Evolutionary conservation across 2,329 filamentous ascomycete genomes (phyloP).

Genomic region (Cadophora luteo-olivacea): DNA sequence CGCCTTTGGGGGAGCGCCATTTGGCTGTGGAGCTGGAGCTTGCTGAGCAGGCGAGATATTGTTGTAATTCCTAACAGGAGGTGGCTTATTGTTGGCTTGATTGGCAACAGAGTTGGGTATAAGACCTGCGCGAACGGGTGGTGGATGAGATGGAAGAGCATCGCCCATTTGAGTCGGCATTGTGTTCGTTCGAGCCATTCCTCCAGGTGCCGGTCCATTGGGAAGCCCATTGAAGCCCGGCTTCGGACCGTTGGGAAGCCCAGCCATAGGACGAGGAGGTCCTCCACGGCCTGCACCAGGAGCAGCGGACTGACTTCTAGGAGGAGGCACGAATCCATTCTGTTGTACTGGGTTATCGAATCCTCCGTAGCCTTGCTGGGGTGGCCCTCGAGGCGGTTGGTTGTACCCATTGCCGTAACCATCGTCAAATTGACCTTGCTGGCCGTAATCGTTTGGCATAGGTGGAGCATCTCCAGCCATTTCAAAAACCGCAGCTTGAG

Average conservation of each 20-base stretch:
- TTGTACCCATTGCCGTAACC: constrained; percentile 39
- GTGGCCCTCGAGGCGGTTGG: constrained; percentile 23
- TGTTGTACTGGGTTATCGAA: constrained; percentile 32
- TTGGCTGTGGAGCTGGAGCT: constrained; percentile 14
- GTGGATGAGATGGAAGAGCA: constrained; percentile 63
- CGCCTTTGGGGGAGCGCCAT: constrained; percentile 18
- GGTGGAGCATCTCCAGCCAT: constrained; percentile 69
- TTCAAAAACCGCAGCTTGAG: constrained; percentile 74
- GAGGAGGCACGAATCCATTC: constrained; percentile 38
- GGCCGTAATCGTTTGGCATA: constrained; percentile 52
- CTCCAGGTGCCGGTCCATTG: constrained; percentile 35
- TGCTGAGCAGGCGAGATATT: constrained; percentile 34
- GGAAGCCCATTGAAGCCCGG: constrained; percentile 32
- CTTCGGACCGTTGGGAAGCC: constrained; percentile 32
- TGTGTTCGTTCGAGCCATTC: constrained; percentile 32
- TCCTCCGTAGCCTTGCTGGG: constrained; percentile 33
- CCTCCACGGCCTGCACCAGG: constrained; percentile 31
- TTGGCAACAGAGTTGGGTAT: constrained; percentile 65
- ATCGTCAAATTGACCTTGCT: constrained; percentile 39
- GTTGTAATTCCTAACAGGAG: constrained; percentile 53
- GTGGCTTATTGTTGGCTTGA: constrained; percentile 59
- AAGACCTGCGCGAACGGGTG: constrained; percentile 67
- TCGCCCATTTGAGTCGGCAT: constrained; percentile 43
- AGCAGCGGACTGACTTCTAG: constrained; percentile 40
- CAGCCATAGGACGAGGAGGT: constrained; percentile 22